Percentiles rank a stretch among this genome's conserved stretches.
phyloP scores from a whole-genome alignment of 768 basidiomycete species.

The Leccinellum rugosiceps region DNA sequence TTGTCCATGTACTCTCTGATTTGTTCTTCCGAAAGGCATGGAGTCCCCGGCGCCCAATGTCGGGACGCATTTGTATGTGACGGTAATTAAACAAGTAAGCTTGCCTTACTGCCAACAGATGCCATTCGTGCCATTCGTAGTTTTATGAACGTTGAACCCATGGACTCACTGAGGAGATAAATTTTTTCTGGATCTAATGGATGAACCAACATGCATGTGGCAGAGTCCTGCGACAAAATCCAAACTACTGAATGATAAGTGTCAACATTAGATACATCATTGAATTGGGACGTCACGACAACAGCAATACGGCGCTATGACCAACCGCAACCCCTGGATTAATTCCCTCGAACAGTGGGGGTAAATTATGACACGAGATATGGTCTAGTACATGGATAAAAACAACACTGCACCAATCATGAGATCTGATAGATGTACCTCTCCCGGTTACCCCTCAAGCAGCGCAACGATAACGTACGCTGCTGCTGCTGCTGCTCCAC shows the following conservation, averaged over 20 bases:
- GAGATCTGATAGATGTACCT: neutral
- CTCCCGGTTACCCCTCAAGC: conserved; percentile 34
- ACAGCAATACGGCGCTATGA: too few relatives aligned
- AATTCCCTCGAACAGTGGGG: neutral
- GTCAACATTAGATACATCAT: neutral
- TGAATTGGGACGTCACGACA: too few relatives aligned
- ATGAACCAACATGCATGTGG: too few relatives aligned
- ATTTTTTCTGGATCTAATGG: too few relatives aligned
- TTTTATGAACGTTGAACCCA: neutral
- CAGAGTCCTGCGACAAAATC: too few relatives aligned
- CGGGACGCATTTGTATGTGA: neutral
- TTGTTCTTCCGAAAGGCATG: neutral
- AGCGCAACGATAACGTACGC: conserved; percentile 58
- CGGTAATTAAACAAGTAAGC: neutral
- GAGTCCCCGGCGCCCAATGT: neutral
- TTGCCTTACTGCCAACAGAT: too few relatives aligned
- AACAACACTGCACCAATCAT: neutral
- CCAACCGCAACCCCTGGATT: neutral
- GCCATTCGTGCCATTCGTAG: too few relatives aligned
- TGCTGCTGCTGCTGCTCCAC: conserved; percentile 83
- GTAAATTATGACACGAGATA: conserved; percentile 3
- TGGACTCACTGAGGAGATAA: neutral
- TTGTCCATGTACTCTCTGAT: neutral
- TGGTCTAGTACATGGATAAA: neutral
- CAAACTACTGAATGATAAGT: conserved; percentile 3